These are phyloP conservation scores for Penicillium steckii DNA, from an alignment of 495 filamentous ascomycete genomes.

Conservation along the genomic window DNA sequence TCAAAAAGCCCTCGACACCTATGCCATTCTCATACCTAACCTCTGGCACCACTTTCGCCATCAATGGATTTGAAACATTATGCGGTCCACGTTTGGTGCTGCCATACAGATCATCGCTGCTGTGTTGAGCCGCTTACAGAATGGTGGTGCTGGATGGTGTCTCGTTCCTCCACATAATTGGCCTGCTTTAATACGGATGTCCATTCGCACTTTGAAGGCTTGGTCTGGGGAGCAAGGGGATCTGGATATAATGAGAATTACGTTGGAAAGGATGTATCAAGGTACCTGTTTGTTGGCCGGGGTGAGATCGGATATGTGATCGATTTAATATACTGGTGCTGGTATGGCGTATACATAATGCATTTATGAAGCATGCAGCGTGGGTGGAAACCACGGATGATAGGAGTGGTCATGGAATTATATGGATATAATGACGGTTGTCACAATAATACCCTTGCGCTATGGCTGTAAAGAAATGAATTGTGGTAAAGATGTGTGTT, in stretches of 20 bases:
- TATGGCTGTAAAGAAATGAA: too few relatives aligned
- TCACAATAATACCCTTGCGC: too few relatives aligned
- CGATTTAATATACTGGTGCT: too few relatives aligned
- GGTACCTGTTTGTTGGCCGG: slow-evolving; percentile 25
- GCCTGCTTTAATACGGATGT: slow-evolving; percentile 18
- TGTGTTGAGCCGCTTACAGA: slow-evolving; percentile 14
- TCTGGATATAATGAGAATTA: slow-evolving; percentile 23
- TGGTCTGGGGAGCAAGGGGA: slow-evolving; percentile 23
- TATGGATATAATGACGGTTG: too few relatives aligned
- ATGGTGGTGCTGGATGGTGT: slow-evolving; percentile 7
- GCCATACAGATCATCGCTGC: slow-evolving; percentile 22
- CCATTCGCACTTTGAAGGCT: slow-evolving; percentile 18
- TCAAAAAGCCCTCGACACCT: slow-evolving; percentile 24
- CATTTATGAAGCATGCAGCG: background rate
- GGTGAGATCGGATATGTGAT: slow-evolving; percentile 7
- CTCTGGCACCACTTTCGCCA: slow-evolving; percentile 28
- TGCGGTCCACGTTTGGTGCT: slow-evolving; percentile 17
- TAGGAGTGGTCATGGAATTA: too few relatives aligned
- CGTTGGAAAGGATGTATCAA: slow-evolving; percentile 26
- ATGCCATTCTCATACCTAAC: slow-evolving; percentile 19
- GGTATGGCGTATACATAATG: background rate
- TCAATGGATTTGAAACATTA: slow-evolving; percentile 25
- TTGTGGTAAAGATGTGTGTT: too few relatives aligned
- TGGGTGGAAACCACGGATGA: too few relatives aligned
- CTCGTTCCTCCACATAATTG: slow-evolving; percentile 17